Evolutionary conservation across 78 protist species (phyloP), one percentile per base, ranked within the genome.

Genomic region (Anaeramoeba flamelloides): DNA sequence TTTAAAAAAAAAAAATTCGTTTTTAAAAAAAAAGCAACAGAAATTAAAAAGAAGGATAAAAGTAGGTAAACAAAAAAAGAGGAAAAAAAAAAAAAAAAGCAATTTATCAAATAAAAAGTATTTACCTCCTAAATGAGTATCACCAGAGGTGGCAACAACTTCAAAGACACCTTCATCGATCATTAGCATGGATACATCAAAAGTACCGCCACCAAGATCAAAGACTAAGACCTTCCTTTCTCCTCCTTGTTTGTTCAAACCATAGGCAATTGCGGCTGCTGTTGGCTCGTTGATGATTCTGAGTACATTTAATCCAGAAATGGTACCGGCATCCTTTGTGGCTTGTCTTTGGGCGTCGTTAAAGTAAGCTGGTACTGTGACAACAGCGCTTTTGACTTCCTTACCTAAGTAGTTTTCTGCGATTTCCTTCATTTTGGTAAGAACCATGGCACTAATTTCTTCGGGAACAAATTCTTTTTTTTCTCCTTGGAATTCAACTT

Each of bases 301-400:
- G 17, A 77, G 38, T 2, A 78, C 80, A 37, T 82, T 75, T 33
- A 92, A 80, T 1, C 94, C 94, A 3, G 94, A 89, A 74, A 91
- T 89, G 53, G 17, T 31, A 79, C 94, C 90, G 0, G 94, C 92
- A 80, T 90, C 91, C 86, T 86, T 82, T 41, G 92, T 90, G 2
- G 92, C 88, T 82, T 87, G 89, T 36, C 92, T 85, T 83, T 91
- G 94, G 1, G 86, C 87, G 74, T 89, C 96, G 90, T 91, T 91
- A 91, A 96, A 96, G 86, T 94, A 94, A 41, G 97, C 97, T 75
- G 99, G 99, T 8, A 92, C 95, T n/a, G 99, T 93, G 77, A 95
- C 88, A 39, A 93, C 97, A 33, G 94, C 94, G 80, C 90, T 84
- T 79, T 37, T 88, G 64, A 91, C 86, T 36, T 79, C 40, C 74